Evolutionary conservation across 2,329 filamentous ascomycete species (phyloP), one percentile per base, ranked within the genome.

Genomic region (Penicillium brevicompactum): DNA sequence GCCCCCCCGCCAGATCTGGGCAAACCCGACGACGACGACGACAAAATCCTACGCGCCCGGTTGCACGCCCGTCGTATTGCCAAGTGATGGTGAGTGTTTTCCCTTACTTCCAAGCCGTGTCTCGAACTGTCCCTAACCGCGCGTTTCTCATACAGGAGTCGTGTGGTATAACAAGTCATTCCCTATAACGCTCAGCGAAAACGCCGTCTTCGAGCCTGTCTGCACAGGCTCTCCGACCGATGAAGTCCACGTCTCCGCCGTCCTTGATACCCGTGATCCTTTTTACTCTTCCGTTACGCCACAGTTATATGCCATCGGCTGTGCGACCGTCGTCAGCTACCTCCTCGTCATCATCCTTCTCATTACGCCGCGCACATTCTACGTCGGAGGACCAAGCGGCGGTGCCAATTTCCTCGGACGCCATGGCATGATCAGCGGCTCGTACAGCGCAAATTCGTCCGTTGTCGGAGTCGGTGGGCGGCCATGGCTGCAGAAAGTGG

Each of bases 241-340:
- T 16, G 64, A 65, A 5, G 60, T 63, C 41, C 68, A 76, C 54
- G 73, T 76, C 9, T 77, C 79, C 41, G 78, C 80, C 57, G 74
- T 87, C 59, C 84, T 87, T 57, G 86, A 92, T 72, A 84, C 90
- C 51, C 82, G 85, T 60, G 91, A 96, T 67, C 92, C 92, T 8
- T 99, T 99, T 74, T 96, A 96, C 74, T 89, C 92, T 51, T 96
- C 92, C 37, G 92, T 91, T 18, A 93, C 94, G 43, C 93, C 94
- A 13, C 92, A 96, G 74, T 89, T 90, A 67, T 99, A 97, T 70
- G 92, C 92, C 44, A 89, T 97, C 51, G 92, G 92, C 53, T 90
- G 92, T 14, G 91, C 91, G 16, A 97, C 92, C 0, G 89, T 96
- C 52, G 88, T 96, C 47, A 89, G 92, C 46, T 97, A 95, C 76